phyloP scores from a whole-genome alignment of 129 eudicot genomes.

The Flaveria sonorensis region DNA sequence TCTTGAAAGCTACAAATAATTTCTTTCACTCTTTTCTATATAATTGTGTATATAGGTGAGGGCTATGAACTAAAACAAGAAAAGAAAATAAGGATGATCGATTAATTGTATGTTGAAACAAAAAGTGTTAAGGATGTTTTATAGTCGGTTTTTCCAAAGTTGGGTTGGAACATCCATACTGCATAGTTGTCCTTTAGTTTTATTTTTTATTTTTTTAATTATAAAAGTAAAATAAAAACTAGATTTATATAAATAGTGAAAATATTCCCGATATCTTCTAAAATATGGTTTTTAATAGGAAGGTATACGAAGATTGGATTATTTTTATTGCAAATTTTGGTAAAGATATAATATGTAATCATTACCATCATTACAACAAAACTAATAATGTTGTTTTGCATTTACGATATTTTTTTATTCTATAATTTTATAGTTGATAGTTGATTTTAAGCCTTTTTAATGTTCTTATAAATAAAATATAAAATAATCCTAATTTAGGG shows the following conservation, averaged over 20 bases:
- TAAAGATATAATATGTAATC: neutral
- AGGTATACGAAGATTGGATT: neutral
- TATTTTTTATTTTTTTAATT: neutral
- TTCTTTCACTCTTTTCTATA: slow-evolving; percentile 19
- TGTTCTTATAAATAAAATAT: no score
- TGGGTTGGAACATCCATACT: slow-evolving; percentile 25
- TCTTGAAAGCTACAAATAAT: slow-evolving; percentile 1
- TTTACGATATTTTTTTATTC: neutral
- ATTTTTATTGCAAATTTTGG: neutral
- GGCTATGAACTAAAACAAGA: slow-evolving; percentile 22
- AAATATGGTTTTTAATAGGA: neutral
- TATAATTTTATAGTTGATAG: neutral
- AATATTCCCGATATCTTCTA: slow-evolving; percentile 2
- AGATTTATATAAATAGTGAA: neutral
- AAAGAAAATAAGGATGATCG: slow-evolving; percentile 20
- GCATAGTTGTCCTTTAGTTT: slow-evolving; percentile 24
- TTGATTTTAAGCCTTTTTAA: neutral
- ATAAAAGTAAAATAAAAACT: neutral
- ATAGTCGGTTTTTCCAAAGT: slow-evolving; percentile 17
- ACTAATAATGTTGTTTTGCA: neutral
- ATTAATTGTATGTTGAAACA: slow-evolving; percentile 20
- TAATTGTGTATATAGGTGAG: slow-evolving; percentile 14
- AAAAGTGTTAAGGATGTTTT: slow-evolving; percentile 19
- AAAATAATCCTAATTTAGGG: neutral
- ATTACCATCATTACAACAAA: neutral